phyloP scores from a whole-genome alignment of 352 stramenopile species.

The Phytophthora citricola region DNA sequence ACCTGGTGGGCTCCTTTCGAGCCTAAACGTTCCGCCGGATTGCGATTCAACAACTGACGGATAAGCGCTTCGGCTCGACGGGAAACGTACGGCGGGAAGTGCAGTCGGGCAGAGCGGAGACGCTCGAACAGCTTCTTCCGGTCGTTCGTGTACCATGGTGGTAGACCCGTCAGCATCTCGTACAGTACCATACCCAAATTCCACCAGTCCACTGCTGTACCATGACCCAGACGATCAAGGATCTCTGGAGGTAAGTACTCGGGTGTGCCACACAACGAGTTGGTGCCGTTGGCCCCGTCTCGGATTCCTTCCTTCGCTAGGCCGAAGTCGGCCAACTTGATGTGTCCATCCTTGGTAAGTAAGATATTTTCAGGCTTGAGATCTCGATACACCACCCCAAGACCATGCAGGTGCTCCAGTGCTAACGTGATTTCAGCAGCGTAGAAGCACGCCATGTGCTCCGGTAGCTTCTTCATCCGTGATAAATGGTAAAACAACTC shows the following conservation, averaged over 20 bases:
- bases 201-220: slow-evolving; percentile 95
- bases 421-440: slow-evolving; percentile 88
- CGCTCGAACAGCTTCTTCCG: slow-evolving; percentile 90
- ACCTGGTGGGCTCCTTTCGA: slow-evolving; percentile 73
- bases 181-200: slow-evolving; percentile 86
- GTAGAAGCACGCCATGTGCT: slow-evolving; percentile 91
- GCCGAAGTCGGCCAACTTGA: slow-evolving; percentile 92
- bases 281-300: slow-evolving; percentile 69
- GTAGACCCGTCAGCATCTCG: slow-evolving; percentile 85
- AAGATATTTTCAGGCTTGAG: slow-evolving; percentile 83
- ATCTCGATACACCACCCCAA: slow-evolving; percentile 87
- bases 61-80: slow-evolving; percentile 78
- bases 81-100: slow-evolving; percentile 89
- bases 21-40: slow-evolving; percentile 72
- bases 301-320: slow-evolving; percentile 84
- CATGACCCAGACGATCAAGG: slow-evolving; percentile 78
- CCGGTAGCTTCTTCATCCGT: slow-evolving; percentile 87
- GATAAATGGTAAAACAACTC: slow-evolving; percentile 91
- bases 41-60: slow-evolving; percentile 80
- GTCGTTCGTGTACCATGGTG: slow-evolving; percentile 91
- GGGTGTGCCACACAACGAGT: slow-evolving; percentile 87
- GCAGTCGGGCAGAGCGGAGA: slow-evolving; percentile 74
- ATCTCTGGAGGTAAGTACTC: slow-evolving; percentile 92
- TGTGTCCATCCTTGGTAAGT: slow-evolving; percentile 79
- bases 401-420: slow-evolving; percentile 83